phyloP scores from a whole-genome alignment of 2,329 filamentous ascomycete genomes.

The Alternaria sp. region DNA sequence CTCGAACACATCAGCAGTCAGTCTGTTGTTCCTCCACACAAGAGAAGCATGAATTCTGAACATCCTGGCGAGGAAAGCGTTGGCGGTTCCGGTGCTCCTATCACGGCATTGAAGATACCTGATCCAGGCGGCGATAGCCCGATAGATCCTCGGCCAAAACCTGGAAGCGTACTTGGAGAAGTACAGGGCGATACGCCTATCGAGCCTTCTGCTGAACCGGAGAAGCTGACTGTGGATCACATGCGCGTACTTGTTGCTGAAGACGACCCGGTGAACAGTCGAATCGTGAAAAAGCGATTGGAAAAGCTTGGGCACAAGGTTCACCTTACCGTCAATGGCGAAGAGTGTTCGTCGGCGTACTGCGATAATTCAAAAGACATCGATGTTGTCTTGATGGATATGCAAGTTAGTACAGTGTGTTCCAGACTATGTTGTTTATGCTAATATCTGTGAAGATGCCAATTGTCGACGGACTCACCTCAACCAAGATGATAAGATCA shows the following conservation, averaged over 20 bases:
- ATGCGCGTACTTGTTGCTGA: slow-evolving; percentile 81
- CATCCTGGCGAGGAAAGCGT: slow-evolving; percentile 53
- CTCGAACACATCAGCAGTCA: slow-evolving; percentile 29
- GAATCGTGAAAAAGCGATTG: slow-evolving; percentile 79
- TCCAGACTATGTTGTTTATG: not conserved
- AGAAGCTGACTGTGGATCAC: slow-evolving; percentile 49
- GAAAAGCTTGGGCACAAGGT: slow-evolving; percentile 80
- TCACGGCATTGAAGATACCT: slow-evolving; percentile 59
- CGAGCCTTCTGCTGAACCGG: slow-evolving; percentile 17
- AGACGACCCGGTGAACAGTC: slow-evolving; percentile 88
- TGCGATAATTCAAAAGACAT: slow-evolving; percentile 69
- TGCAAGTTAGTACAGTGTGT: slow-evolving; percentile 72
- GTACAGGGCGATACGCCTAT: slow-evolving; percentile 30
- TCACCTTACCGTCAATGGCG: slow-evolving; percentile 78
- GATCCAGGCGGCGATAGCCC: slow-evolving; percentile 48
- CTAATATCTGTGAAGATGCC: slow-evolving; percentile 73
- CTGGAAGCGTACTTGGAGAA: slow-evolving; percentile 43
- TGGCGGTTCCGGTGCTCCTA: slow-evolving; percentile 51
- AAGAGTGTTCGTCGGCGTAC: slow-evolving; percentile 80
- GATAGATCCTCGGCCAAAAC: slow-evolving; percentile 14
- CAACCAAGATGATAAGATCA: slow-evolving; percentile 83
- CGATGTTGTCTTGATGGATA: slow-evolving; percentile 89
- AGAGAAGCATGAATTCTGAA: slow-evolving; percentile 56
- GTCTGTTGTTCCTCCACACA: slow-evolving; percentile 35
- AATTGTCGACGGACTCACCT: slow-evolving; percentile 83